Conservation (phyloP, 1,139 yeast genomes). For the Hyphopichia fennica region DNA sequence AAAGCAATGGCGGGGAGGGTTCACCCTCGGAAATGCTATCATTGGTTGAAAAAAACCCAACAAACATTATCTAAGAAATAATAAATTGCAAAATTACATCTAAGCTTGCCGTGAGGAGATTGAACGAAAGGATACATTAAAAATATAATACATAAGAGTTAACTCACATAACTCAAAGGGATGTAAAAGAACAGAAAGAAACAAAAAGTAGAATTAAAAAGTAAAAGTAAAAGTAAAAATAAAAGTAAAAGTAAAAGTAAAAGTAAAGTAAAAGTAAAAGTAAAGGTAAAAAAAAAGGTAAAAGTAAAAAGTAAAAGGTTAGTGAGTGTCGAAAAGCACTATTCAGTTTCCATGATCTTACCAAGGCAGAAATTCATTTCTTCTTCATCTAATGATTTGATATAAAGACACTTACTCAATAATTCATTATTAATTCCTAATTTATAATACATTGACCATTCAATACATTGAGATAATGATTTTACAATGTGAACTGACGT, state of each 20-base stretch:
- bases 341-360: not conserved
- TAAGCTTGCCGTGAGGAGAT: too few species aligned
- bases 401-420: conserved; percentile 79
- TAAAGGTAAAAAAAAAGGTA: not conserved
- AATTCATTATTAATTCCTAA: conserved; percentile 55
- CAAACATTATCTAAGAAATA: not conserved
- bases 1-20: not conserved
- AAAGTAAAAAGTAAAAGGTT: not conserved
- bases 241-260: not conserved
- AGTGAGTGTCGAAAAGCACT: too few species aligned
- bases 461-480: conserved; percentile 77
- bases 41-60: not conserved
- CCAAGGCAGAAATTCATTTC: conserved; percentile 58
- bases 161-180: not conserved
- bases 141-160: too few species aligned
- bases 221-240: not conserved
- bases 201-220: not conserved
- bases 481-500: conserved; percentile 78
- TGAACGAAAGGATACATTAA: too few species aligned
- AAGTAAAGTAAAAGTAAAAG: not conserved
- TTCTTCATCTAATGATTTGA: conserved; percentile 71
- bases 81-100: too few species aligned
- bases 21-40: not conserved
- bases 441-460: conserved; percentile 73
- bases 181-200: not conserved